Evolutionary conservation across 2,329 filamentous ascomycete genomes (phyloP).

Genomic region (Basipetospora chlamydospora): DNA sequence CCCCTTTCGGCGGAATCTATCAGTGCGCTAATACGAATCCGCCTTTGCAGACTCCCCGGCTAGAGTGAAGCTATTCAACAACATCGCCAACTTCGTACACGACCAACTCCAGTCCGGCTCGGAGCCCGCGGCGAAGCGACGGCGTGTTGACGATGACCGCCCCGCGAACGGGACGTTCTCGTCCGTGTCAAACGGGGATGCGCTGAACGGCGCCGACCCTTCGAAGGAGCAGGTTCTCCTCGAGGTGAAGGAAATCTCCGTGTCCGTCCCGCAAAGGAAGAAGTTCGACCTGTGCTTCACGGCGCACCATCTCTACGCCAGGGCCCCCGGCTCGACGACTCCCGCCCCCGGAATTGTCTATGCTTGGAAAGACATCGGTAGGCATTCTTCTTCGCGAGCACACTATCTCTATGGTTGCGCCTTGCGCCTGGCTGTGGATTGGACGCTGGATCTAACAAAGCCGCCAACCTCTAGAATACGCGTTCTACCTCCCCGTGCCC

Average conservation of each 20-base stretch:
- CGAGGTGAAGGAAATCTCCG: conserved; percentile 50
- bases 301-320: conserved; percentile 41
- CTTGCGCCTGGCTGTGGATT: conserved; percentile 5
- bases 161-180: too few species aligned
- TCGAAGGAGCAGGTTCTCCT: conserved; percentile 38
- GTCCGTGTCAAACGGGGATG: too few species aligned
- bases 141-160: conserved; percentile 31
- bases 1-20: neutral
- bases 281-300: conserved; percentile 54
- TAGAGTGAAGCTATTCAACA: conserved; percentile 39
- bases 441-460: neutral
- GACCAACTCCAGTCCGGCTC: conserved; percentile 24
- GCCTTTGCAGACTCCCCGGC: conserved; percentile 31
- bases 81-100: conserved; percentile 35
- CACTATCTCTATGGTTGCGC: too few species aligned
- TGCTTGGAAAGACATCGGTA: conserved; percentile 48
- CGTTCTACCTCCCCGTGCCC: conserved; percentile 49
- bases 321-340: conserved; percentile 32
- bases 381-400: conserved; percentile 9
- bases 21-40: neutral
- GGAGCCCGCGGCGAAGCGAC: conserved; percentile 36
- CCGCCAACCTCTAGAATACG: conserved; percentile 37
- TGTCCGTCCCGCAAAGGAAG: conserved; percentile 53
- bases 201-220: conserved; percentile 19
- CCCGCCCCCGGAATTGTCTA: conserved; percentile 41